phyloP scores from a whole-genome alignment of 2,329 filamentous ascomycete species.

The Phialocephala sp. region DNA sequence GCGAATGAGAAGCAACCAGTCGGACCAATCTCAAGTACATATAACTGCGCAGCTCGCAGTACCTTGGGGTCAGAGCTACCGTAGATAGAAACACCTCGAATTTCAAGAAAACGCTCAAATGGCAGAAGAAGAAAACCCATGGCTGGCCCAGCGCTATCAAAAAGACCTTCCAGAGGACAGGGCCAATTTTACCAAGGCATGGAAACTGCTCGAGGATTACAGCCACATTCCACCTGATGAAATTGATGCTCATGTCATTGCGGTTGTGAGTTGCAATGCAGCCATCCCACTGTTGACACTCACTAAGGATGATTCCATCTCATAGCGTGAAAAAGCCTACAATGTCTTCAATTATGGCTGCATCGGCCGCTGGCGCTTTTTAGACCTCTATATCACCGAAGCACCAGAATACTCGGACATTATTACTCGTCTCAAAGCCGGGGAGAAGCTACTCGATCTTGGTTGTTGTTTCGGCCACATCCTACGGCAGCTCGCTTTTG shows the following conservation, averaged over 20 bases:
- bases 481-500: neutral
- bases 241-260: neutral
- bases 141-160: neutral
- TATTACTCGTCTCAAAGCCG: neutral
- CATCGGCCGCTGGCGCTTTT: neutral
- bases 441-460: neutral
- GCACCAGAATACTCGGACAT: neutral
- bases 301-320: neutral
- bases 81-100: too few species aligned
- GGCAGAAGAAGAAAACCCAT: neutral
- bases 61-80: too few species aligned
- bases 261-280: neutral
- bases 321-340: neutral
- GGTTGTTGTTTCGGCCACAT: neutral
- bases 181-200: neutral
- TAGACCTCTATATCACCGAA: neutral
- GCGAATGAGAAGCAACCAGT: too few species aligned
- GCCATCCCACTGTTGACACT: neutral
- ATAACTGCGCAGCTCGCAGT: too few species aligned
- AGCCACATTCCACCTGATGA: neutral
- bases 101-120: too few species aligned
- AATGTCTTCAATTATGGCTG: neutral
- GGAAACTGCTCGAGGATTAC: neutral
- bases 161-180: neutral
- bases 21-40: too few species aligned